Evolutionary conservation across 2,329 filamentous ascomycete species (phyloP), one percentile per base, ranked within the genome.

Genomic region (Curvularia lunata): DNA sequence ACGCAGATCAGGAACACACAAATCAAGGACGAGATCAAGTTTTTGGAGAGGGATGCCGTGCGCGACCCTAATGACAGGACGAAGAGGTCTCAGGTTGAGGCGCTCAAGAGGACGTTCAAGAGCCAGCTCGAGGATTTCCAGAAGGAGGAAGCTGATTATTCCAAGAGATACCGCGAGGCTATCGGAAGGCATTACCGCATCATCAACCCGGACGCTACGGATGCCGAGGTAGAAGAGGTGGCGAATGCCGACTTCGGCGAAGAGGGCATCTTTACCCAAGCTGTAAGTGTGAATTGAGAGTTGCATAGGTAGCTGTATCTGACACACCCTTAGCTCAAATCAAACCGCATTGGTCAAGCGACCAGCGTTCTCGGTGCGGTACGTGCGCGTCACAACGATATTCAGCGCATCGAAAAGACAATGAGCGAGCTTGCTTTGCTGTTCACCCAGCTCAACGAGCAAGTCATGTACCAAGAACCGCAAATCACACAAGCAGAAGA

Each of bases 151-250:
- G 81, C 84, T 58, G 83, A 84, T 45, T 93, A 91, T 80, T 84
- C 86, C 71, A 83, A 86, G 72, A 82, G 87, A 63, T 92, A 92
- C 76, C 85, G 88, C 59, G 89, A 92, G 63, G 89, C 92, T 76
- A 91, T 94, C 72, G 86, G 86, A 57, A 85, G 91, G 69, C 91
- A 95, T 77, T 93, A 91, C 77, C 84, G 86, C 55, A 92, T 94
- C 72, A 90, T 92, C 65, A 91, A 92, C 74, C 91, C 91, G 50
- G 88, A 92, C 43, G 91, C 91, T n/a, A 85, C 84, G 48, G 89
- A 92, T 58, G 80, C 84, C 1, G 89, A 94, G 77, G 87, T 93
- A 2, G 80, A 83, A 48, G 81, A 91, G 74, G 90, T 90, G 3
- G 81, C 86, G 23, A 83, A 91, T 66, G 82, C 86, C 52, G 88